Conservation (phyloP, 140 eudicot species). For the Flaveria floridana region DNA sequence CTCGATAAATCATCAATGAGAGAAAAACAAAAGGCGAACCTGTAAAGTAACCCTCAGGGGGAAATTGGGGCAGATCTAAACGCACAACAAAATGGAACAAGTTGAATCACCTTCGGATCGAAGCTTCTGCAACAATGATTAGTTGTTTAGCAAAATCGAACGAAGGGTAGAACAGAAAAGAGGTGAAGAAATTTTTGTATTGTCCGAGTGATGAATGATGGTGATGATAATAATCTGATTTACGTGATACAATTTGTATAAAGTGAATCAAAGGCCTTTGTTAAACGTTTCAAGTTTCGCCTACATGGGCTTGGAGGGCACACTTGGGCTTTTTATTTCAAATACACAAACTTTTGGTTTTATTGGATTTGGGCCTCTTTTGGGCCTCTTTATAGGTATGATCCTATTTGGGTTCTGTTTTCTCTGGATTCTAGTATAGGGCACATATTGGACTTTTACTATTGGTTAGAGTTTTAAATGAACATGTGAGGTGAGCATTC, state of each 20-base stretch:
- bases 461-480: too few species aligned
- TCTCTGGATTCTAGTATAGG: too few species aligned
- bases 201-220: constrained; percentile 24
- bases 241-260: constrained; percentile 31
- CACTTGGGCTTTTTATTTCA: background rate
- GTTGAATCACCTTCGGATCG: constrained; percentile 43
- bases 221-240: constrained; percentile 17
- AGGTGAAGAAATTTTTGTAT: constrained; percentile 38
- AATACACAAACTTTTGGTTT: background rate
- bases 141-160: constrained; percentile 22
- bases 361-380: background rate
- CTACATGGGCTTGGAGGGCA: background rate
- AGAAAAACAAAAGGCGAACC: constrained; percentile 23
- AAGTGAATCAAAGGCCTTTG: constrained; percentile 8
- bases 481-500: too few species aligned
- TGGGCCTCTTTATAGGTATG: too few species aligned
- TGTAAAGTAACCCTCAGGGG: constrained; percentile 33
- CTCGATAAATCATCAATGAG: constrained; percentile 8
- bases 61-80: constrained; percentile 47
- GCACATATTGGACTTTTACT: too few species aligned
- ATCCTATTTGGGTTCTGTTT: too few species aligned
- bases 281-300: background rate
- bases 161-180: constrained; percentile 36
- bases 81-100: constrained; percentile 17
- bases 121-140: constrained; percentile 31